These are phyloP conservation scores for Cercospora janseana DNA, from an alignment of 2,329 filamentous ascomycete species.

Conservation along the genomic window DNA sequence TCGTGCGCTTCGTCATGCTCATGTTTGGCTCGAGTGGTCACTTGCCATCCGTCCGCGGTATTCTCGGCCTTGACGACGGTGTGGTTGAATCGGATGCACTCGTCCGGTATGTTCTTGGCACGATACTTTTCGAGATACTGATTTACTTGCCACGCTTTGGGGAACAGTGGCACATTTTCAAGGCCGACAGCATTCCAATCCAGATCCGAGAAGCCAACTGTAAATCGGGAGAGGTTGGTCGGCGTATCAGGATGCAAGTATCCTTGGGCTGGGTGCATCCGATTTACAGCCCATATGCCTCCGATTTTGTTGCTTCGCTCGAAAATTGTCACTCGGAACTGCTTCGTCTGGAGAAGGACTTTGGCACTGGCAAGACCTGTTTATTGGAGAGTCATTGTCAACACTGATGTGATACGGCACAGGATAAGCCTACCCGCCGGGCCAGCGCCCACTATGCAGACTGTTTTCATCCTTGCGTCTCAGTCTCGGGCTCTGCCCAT, in stretches of 20 bases:
- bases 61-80: conserved; percentile 26
- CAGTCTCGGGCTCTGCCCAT: too few species aligned
- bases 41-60: conserved; percentile 21
- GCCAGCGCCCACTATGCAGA: conserved; percentile 47
- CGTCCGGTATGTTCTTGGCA: conserved; percentile 54
- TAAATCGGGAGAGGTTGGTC: conserved; percentile 74
- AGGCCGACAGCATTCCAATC: conserved; percentile 60
- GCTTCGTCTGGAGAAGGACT: conserved; percentile 60
- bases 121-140: conserved; percentile 67
- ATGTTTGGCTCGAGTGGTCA: conserved; percentile 22
- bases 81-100: conserved; percentile 48
- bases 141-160: conserved; percentile 74
- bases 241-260: conserved; percentile 61
- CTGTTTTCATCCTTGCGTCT: conserved; percentile 35
- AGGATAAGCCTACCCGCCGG: conserved; percentile 34
- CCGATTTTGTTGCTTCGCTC: conserved; percentile 66
- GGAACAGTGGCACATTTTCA: conserved; percentile 60
- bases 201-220: conserved; percentile 62
- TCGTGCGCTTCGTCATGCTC: conserved; percentile 21
- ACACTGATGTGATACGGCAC: background rate
- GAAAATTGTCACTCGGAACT: conserved; percentile 68
- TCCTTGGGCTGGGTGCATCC: conserved; percentile 43
- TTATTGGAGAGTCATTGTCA: background rate
- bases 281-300: conserved; percentile 68
- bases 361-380: conserved; percentile 55